Evolutionary conservation across 2,329 filamentous ascomycete genomes (phyloP).

Genomic region (Metarhizium guizhouense): DNA sequence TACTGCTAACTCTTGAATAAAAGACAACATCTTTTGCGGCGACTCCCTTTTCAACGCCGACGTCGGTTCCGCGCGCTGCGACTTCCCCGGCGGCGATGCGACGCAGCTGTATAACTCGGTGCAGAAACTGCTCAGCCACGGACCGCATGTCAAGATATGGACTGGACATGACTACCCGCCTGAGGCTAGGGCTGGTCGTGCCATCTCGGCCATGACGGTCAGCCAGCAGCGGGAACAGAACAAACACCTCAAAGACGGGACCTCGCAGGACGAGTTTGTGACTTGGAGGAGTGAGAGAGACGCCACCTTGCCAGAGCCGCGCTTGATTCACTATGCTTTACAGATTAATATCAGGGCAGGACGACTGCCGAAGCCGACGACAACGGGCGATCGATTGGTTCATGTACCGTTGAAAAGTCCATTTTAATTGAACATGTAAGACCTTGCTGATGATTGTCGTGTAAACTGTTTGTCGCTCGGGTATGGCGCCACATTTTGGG

Average conservation of each 20-base stretch:
- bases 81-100: constrained; percentile 44
- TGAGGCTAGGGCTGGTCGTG: constrained; percentile 15
- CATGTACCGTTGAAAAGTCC: constrained; percentile 24
- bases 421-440: too few species aligned
- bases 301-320: constrained; percentile 30
- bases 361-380: constrained; percentile 25
- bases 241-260: constrained; percentile 36
- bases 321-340: constrained; percentile 39
- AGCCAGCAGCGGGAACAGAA: constrained; percentile 35
- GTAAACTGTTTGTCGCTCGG: too few species aligned
- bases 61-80: constrained; percentile 42
- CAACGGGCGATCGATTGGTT: constrained; percentile 22
- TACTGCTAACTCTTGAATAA: too few species aligned
- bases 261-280: constrained; percentile 35
- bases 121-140: constrained; percentile 31
- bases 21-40: constrained; percentile 41
- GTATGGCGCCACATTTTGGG: too few species aligned
- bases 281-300: constrained; percentile 34
- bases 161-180: constrained; percentile 46
- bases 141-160: constrained; percentile 38
- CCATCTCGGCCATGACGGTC: constrained; percentile 35
- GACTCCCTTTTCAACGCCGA: constrained; percentile 45
- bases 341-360: constrained; percentile 46
- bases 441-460: too few species aligned
- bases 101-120: constrained; percentile 33